Evolutionary conservation across 2,329 filamentous ascomycete genomes (phyloP), one percentile per base, ranked within the genome.

Genomic region (Trichoderma koningii): DNA sequence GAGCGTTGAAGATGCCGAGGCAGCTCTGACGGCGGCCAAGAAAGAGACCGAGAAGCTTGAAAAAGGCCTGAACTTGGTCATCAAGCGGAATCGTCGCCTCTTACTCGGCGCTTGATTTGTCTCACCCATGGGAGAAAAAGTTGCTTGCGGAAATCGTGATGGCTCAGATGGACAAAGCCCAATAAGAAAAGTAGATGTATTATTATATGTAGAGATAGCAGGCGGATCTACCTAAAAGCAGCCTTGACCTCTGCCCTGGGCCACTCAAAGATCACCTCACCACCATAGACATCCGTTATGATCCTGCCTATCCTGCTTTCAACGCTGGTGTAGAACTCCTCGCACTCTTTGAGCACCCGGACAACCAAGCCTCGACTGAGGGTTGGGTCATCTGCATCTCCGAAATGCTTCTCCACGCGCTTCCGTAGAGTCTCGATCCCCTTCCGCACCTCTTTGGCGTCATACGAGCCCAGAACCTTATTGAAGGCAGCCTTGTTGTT

Each of bases 351-450:
- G 55, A 86, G 75, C 44, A 89, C 85, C 73, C 84, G 83, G 57
- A 76, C 76, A 26, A 88, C 86, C 47, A 89, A 78, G 42, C 80
- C 80, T 56, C 81, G 80, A 71, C 86, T 89, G 62, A 89, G 80
- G 23, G 80, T 85, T 63, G 87, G 86, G 68, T 93, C 90, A 70
- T 96, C 92, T 5, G 89, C 90, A 70, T 96, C 92, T 50, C 92
- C 92, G 81, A 98, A 98, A 77, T 98, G 94, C 80, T 98, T 99
- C 78, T 98, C 94, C 1, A 98, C 91, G 56, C 94, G 86, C 80
- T 96, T 97, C 72, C 89, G 89, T 70, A 98, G 82, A 62, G 91
- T 86, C 72, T 97, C 92, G 70, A 97, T 89, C n/a, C 94, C 93
- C 74, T 93, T 93, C 69, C 90, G 86, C 50, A 97, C 85, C 77